A percentile compares a stretch with the other conserved stretches of the same genome.
These are phyloP conservation scores for Ophiostoma himal-ulmi DNA, from an alignment of 2,329 filamentous ascomycete species.

Conservation along the genomic window DNA sequence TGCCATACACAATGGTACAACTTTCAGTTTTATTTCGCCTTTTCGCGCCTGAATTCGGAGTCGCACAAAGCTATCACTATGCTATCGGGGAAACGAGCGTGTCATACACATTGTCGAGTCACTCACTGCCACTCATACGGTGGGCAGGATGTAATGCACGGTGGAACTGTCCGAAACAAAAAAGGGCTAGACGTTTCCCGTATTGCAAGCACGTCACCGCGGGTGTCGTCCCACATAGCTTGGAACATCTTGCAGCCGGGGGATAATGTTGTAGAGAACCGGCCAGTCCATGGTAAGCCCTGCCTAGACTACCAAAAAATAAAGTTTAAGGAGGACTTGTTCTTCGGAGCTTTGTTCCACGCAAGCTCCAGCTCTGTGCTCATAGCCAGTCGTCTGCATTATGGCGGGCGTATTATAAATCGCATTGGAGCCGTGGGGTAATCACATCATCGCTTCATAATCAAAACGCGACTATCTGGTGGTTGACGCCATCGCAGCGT, in stretches of 20 bases:
- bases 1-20: conserved; percentile 2
- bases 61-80: neutral
- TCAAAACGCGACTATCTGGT: neutral
- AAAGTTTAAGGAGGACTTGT: neutral
- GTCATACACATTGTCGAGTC: neutral
- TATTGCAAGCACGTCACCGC: neutral
- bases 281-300: neutral
- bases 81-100: neutral
- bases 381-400: neutral
- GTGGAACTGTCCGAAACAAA: neutral
- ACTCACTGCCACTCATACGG: neutral
- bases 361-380: neutral
- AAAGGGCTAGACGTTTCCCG: neutral
- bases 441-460: conserved; percentile 9
- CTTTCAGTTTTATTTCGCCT: neutral
- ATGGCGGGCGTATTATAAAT: conserved; percentile 5
- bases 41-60: neutral
- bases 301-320: neutral
- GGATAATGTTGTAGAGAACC: neutral
- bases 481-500: conserved; percentile 3
- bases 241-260: conserved; percentile 11
- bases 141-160: conserved; percentile 12
- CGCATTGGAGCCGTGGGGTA: conserved; percentile 8
- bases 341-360: neutral
- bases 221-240: conserved; percentile 1